Base-by-base conservation (phyloP, 2,329 filamentous ascomycete species). In the Phialocephala sp. region DNA sequence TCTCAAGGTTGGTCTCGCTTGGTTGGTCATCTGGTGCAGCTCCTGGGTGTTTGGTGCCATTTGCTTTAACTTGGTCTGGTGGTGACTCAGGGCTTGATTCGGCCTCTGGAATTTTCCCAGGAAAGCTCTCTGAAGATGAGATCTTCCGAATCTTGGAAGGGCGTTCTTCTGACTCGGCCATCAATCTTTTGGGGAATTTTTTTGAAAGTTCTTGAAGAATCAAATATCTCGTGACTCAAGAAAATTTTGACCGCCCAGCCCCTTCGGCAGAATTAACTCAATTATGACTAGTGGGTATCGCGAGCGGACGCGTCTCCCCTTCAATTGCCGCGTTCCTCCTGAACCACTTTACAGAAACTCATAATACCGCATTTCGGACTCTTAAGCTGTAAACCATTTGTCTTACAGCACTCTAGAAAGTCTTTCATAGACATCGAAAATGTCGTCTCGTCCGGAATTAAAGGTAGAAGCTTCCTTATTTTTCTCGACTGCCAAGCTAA, bases 391-490 rank as follows among this genome's bases (percentile, higher is more conserved):
- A 5, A 9, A 54, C 18, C 12, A 15, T 32, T 32, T 35, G 24
- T 54, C 50, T 32, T 8, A 5, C 6, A 54, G 8, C 24, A 32
- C 50, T 32, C 24, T 18, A 3, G n/a, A 27, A 54, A 54, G 14
- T 35, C 22, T 32, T 20, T 35, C 20, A 24, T 2, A 52, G 50
- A 8, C 37, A 1, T 41, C 22, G 22, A 84, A 68, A 54, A 92
- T 92, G 89, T 88, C 88, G 77, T 91, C 89, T 60, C 82, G 89
- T 74, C 89, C 89, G 64, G 89, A 92, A 76, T 78, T 92, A 59
- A 91, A 91, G 85, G 89, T 90, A 77, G 41, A 63, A 59, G 65
- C 57, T 18, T 32, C 54, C 52, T 54, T 14, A n/a, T 62, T 18
- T 45, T 52, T 8, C 58, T 61, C 18, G 45, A 22, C 11, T 15